Evolutionary conservation across 2,329 filamentous ascomycete species (phyloP).

Genomic region (Sarocladiaceae sp.): DNA sequence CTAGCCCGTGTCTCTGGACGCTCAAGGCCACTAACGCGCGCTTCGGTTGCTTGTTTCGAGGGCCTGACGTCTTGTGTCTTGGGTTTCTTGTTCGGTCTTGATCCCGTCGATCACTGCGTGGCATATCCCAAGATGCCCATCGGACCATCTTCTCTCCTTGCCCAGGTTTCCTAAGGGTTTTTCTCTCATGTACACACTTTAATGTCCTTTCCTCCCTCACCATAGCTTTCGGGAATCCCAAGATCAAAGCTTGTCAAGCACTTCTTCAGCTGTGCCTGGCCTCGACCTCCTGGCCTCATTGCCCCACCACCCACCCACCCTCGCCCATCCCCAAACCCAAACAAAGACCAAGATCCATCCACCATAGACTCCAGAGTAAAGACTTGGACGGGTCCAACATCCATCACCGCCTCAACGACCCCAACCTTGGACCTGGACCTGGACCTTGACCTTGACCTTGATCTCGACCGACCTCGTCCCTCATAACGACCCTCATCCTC

Average conservation of each 20-base stretch:
- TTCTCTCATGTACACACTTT: too few relatives aligned
- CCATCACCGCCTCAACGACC: not conserved
- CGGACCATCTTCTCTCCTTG: not conserved
- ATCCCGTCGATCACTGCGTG: not conserved
- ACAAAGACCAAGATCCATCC: too few relatives aligned
- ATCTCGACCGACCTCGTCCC: not conserved
- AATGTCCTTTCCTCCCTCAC: too few relatives aligned
- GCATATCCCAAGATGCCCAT: too few relatives aligned
- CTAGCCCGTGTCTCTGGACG: too few relatives aligned
- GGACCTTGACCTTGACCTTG: slow-evolving; percentile 6
- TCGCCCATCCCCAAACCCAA: not conserved
- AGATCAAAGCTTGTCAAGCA: too few relatives aligned
- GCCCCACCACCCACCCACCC: not conserved
- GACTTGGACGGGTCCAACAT: too few relatives aligned
- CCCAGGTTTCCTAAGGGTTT: too few relatives aligned
- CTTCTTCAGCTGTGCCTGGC: not conserved
- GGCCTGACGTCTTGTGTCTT: slow-evolving; percentile 9
- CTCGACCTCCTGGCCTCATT: not conserved
- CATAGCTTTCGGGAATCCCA: too few relatives aligned
- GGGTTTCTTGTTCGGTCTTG: slow-evolving; percentile 1
- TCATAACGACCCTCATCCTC: too few relatives aligned
- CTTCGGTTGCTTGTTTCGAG: slow-evolving; percentile 4
- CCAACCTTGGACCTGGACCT: slow-evolving; percentile 4
- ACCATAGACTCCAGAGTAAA: too few relatives aligned
- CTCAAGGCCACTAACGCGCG: slow-evolving; percentile 4